Evolutionary conservation across 345 rosid genomes (phyloP).

Genomic region (Hibiscus syriacus): DNA sequence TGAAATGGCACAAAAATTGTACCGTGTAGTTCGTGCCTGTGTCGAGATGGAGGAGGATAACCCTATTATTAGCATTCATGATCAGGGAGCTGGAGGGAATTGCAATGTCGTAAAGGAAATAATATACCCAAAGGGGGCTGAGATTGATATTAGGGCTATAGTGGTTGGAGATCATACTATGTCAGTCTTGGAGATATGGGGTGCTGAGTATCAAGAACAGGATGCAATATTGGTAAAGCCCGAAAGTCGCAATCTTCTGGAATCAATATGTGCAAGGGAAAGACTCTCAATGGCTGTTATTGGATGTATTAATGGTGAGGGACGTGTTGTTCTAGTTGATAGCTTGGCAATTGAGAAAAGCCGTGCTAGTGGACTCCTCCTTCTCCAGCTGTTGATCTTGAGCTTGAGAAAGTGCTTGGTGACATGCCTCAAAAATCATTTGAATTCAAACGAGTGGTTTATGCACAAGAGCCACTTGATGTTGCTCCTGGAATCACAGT

Average conservation of each 20-base stretch:
- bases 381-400: constrained; percentile 88
- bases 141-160: constrained; percentile 69
- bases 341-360: constrained; percentile 47
- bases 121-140: constrained; percentile 85
- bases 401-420: constrained; percentile 86
- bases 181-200: constrained; percentile 97
- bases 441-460: constrained; percentile 49
- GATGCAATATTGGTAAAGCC: constrained; percentile 92
- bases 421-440: constrained; percentile 89
- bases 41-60: constrained; percentile 86
- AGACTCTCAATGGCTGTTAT: constrained; percentile 90
- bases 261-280: constrained; percentile 81
- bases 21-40: constrained; percentile 87
- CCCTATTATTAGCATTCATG: constrained; percentile 93
- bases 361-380: constrained; percentile 56
- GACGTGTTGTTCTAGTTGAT: constrained; percentile 70
- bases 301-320: constrained; percentile 72
- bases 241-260: constrained; percentile 56
- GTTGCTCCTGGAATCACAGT: constrained; percentile 82
- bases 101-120: constrained; percentile 97
- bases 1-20: constrained; percentile 91
- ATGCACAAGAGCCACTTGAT: constrained; percentile 60
- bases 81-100: constrained; percentile 97
- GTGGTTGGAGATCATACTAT: constrained; percentile 89
- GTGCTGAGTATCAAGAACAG: constrained; percentile 98